Base-by-base conservation (phyloP, 192 early-diverging fungal species). In the Diversispora eburnea region DNA sequence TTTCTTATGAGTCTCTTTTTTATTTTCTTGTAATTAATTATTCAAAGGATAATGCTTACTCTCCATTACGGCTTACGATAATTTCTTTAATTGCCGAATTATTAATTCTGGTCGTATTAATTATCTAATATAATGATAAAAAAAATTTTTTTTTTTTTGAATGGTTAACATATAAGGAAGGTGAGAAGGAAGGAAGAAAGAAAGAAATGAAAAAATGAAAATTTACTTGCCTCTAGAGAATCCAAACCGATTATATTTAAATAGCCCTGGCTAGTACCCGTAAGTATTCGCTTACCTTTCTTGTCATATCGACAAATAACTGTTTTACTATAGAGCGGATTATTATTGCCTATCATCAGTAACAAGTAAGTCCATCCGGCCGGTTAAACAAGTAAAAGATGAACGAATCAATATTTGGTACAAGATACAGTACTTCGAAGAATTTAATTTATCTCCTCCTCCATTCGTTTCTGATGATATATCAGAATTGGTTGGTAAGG, bases 201-300 rank as follows among this genome's bases (percentile, higher is more conserved):
- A 55, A 61, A 33, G 8, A 64, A 20, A 46, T 19, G 0, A 52
- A 77, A 77, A 4, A 54, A 70, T 3, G 63, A 10, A 17, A 47
- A 70, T 49, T 43, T n/a, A 56, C 76, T 57, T 75, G 92, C 91
- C 77, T 79, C 80, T 46, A 75, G 64, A 17, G 82, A 79, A 17
- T 84, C 75, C 17, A 80, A 67, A 73, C 90, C 88, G 42, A 90
- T 82, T 15, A 91, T 83, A 45, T 84, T 80, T 13, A 93, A 73
- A 72, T 79, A 75, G 8, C 91, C 91, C 74, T 92, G 89, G 15
- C 80, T 84, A 22, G 90, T 88, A 33, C 91, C 91, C 8, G 90
- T 75, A 68, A 87, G 88, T 17, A 93, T 82, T 8, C 77, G 77
- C 12, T 84, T 77, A 3, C 90, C 91, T 7, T 61, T 52, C 13